These are phyloP conservation scores for Aspergillus tamarii DNA, from an alignment of 2,329 filamentous ascomycete species.

Conservation along the genomic window DNA sequence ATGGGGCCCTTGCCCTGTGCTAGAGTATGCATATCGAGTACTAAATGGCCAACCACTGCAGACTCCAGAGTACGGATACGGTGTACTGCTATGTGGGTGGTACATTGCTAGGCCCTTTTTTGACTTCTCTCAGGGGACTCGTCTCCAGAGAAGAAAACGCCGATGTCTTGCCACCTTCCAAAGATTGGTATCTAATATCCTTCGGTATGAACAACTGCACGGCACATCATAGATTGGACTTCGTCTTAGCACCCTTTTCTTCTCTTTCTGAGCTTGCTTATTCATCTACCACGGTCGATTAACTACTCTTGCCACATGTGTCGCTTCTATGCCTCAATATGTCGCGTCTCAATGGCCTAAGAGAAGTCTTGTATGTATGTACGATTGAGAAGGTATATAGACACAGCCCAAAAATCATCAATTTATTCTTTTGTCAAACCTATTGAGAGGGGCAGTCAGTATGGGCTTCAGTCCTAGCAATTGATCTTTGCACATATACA, in stretches of 20 bases:
- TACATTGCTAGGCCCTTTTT: neutral
- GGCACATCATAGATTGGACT: neutral
- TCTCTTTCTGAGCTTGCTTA: neutral
- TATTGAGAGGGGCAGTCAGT: neutral
- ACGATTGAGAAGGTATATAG: neutral
- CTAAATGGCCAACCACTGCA: neutral
- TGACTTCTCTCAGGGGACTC: neutral
- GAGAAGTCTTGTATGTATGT: neutral
- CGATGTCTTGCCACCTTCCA: neutral
- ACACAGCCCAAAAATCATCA: neutral
- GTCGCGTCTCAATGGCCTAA: neutral
- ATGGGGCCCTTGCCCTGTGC: neutral
- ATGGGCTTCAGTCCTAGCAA: neutral
- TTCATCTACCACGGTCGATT: neutral
- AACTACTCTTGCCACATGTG: neutral
- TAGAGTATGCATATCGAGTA: neutral
- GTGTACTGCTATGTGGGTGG: neutral
- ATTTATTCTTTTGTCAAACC: neutral
- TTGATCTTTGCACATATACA: neutral
- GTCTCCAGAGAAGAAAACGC: neutral
- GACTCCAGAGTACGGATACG: neutral
- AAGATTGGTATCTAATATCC: neutral
- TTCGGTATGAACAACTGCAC: neutral
- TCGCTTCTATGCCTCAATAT: neutral
- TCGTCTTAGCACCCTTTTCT: neutral